A percentile compares a stretch with the other conserved stretches of the same genome.
phyloP scores from a whole-genome alignment of 1,284 basidiomycete species.

The Melampsora abietis-canadensis region DNA sequence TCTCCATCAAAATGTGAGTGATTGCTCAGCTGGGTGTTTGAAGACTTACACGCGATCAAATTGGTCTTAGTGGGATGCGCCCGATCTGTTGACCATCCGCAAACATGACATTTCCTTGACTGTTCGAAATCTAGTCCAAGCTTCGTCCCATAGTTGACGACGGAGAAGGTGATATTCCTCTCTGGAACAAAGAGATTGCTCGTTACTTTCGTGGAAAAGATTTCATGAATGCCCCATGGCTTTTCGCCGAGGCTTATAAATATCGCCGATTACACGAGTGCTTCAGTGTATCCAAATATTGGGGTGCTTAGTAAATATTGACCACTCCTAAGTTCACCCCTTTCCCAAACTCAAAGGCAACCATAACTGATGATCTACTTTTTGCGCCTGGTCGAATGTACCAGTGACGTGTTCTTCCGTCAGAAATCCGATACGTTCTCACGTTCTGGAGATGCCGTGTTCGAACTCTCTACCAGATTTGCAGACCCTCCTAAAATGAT shows the following conservation, averaged over 20 bases:
- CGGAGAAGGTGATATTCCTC: constrained; percentile 83
- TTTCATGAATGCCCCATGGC: constrained; percentile 89
- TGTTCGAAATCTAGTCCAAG: constrained; percentile 63
- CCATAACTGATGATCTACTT: constrained; percentile 63
- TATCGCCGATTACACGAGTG: constrained; percentile 82
- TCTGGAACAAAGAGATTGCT: constrained; percentile 95
- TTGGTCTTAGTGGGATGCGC: constrained; percentile 70
- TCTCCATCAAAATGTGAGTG: constrained; percentile 53
- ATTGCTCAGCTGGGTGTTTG: constrained; percentile 15
- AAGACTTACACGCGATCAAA: background rate
- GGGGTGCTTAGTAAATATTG: constrained; percentile 61
- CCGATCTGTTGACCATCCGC: background rate
- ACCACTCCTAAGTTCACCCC: constrained; percentile 48
- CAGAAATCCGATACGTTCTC: constrained; percentile 85
- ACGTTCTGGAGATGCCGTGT: constrained; percentile 85
- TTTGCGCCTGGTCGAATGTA: constrained; percentile 59
- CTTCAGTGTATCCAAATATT: constrained; percentile 88
- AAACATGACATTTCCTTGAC: background rate
- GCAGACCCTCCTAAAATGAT: constrained; percentile 74
- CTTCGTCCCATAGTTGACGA: constrained; percentile 85
- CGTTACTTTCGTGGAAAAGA: constrained; percentile 92
- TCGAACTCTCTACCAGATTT: constrained; percentile 90
- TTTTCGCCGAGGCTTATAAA: constrained; percentile 97
- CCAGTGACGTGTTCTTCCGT: constrained; percentile 55
- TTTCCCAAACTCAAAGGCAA: constrained; percentile 1